These are phyloP conservation scores for Papiliotrema terrestris DNA, from an alignment of 1,284 basidiomycete species.

Conservation along the genomic window DNA sequence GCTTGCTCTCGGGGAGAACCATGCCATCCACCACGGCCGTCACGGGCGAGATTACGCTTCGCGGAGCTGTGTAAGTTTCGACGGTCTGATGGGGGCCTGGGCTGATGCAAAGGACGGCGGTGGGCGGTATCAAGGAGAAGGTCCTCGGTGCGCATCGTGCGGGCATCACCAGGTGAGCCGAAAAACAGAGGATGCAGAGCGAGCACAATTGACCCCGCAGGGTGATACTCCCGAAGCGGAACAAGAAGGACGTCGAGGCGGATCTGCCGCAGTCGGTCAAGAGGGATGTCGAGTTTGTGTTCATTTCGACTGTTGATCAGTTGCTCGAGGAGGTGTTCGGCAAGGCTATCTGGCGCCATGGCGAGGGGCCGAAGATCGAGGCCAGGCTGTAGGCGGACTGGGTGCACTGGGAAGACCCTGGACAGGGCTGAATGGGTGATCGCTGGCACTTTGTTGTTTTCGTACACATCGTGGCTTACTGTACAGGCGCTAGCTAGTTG, in stretches of 20 bases:
- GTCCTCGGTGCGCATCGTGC: conserved; percentile 88
- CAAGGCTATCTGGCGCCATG: conserved; percentile 16
- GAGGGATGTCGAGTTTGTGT: conserved; percentile 79
- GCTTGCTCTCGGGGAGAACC: conserved; percentile 73
- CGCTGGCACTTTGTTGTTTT: too few species aligned
- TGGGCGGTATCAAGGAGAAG: conserved; percentile 91
- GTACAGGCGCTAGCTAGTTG: too few species aligned
- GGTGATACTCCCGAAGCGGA: conserved; percentile 73
- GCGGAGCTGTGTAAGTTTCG: conserved; percentile 66
- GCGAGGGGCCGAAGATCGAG: conserved; percentile 13
- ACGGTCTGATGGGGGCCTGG: neutral
- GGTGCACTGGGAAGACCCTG: too few species aligned
- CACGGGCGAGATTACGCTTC: conserved; percentile 90
- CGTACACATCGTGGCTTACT: too few species aligned
- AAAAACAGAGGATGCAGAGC: too few species aligned
- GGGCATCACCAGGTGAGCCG: conserved; percentile 66
- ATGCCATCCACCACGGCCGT: conserved; percentile 82
- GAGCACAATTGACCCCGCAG: conserved; percentile 14
- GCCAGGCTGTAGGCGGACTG: conserved; percentile 17
- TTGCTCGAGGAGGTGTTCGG: conserved; percentile 41
- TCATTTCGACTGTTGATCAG: conserved; percentile 30
- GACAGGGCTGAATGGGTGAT: too few species aligned
- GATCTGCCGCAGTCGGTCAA: conserved; percentile 88
- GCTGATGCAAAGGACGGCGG: conserved; percentile 56
- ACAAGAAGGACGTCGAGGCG: conserved; percentile 82